These are phyloP conservation scores for Mycena polygramma DNA, from an alignment of 768 basidiomycete genomes.

Conservation along the genomic window DNA sequence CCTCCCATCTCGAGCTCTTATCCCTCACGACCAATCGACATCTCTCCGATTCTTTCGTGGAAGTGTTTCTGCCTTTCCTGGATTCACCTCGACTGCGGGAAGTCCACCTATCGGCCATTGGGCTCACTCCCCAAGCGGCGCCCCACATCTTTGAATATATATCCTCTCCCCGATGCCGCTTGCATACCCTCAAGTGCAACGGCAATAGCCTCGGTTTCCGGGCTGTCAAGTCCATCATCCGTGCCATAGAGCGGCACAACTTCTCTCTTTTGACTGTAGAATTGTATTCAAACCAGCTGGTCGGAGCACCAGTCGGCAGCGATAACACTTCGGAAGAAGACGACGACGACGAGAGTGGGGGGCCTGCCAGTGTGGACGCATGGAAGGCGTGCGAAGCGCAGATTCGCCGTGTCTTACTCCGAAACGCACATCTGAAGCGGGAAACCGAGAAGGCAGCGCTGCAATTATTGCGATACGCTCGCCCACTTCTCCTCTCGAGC, in stretches of 20 bases:
- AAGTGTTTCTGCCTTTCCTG: conserved; percentile 63
- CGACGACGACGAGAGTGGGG: conserved; percentile 40
- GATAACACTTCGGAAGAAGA: conserved; percentile 42
- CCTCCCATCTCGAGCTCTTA: conserved; percentile 64
- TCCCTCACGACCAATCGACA: conserved; percentile 63
- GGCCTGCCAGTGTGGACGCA: conserved; percentile 37
- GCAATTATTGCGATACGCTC: conserved; percentile 61
- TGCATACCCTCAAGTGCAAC: conserved; percentile 66
- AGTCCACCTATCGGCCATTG: conserved; percentile 67
- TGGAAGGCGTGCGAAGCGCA: conserved; percentile 53
- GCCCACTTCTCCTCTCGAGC: conserved; percentile 60
- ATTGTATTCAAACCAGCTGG: conserved; percentile 61
- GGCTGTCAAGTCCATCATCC: conserved; percentile 60
- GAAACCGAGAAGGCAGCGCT: conserved; percentile 62
- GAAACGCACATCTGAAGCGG: conserved; percentile 59
- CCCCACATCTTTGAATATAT: conserved; percentile 63
- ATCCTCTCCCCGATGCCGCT: conserved; percentile 61
- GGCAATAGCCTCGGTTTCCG: conserved; percentile 65
- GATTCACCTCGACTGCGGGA: conserved; percentile 63
- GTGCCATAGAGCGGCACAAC: conserved; percentile 60
- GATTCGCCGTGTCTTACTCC: conserved; percentile 51
- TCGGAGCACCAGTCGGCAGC: conserved; percentile 38
- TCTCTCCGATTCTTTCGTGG: conserved; percentile 66
- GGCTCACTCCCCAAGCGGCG: conserved; percentile 57
- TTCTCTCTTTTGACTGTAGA: conserved; percentile 63